Evolutionary conservation across 2,329 filamentous ascomycete species (phyloP), one percentile per base, ranked within the genome.

Genomic region (Verticillium longisporum): DNA sequence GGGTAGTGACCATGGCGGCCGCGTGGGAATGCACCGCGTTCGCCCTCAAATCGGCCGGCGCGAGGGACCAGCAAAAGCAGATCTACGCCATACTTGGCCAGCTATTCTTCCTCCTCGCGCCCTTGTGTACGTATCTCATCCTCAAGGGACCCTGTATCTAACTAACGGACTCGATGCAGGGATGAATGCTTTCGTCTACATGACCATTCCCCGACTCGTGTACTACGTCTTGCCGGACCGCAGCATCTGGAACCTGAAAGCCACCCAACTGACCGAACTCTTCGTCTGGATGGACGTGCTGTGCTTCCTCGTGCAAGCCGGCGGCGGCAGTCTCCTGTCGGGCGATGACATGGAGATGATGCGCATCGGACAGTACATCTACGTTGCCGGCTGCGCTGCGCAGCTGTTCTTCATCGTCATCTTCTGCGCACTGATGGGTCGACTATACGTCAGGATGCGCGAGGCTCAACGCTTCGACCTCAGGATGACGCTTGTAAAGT

Each of bases 281-380:
- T 82, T 83, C 57, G 78, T 83, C 9, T 75, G 75, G 69, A 70
- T 80, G 37, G 79, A 82, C 63, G 65, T 82, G n/a, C 41, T 77
- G 37, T 77, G 76, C 14, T 82, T 83, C 67, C 60, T 82, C 15
- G 69, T 80, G 34, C 79, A 83, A 66, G 72, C 69, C 14, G 70
- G 62, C 2, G 76, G 74, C 33, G 79, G 78, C 18, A 68, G 68
- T 26, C 68, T 79, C 62, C 64, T 75, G 10, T 73, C 73, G 14
- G 71, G 63, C 57, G 66, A 69, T 1, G 64, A 68, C 18, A 63
- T 64, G 7, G 60, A 57, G 21, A 14, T 64, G 15, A 61, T 74
- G 61, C 70, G 75, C 60, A 61, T 79, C 14, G 78, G 78, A 63
- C 71, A 74, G 62, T 71, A 69, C 18, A 76, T 77, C 11, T 71